phyloP scores from a whole-genome alignment of 2,329 filamentous ascomycete genomes.

The Geosmithia flava region DNA sequence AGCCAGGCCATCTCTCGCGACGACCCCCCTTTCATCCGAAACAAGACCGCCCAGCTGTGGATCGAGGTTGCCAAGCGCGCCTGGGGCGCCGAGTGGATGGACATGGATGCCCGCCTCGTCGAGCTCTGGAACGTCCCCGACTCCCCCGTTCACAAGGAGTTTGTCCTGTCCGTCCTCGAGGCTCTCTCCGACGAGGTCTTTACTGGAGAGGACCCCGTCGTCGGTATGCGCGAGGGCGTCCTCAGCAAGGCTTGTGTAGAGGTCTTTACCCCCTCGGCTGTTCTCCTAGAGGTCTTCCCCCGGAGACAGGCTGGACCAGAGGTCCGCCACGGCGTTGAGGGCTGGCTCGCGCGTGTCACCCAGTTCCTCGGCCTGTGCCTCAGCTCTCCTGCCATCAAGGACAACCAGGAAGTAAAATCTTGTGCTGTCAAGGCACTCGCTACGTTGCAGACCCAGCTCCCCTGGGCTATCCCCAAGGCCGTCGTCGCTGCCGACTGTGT shows the following conservation, averaged over 20 bases:
- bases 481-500: slow-evolving; percentile 61
- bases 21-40: slow-evolving; percentile 75
- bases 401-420: slow-evolving; percentile 52
- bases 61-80: slow-evolving; percentile 85
- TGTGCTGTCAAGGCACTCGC: slow-evolving; percentile 68
- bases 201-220: slow-evolving; percentile 76
- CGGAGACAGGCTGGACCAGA: slow-evolving; percentile 55
- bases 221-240: slow-evolving; percentile 68
- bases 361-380: slow-evolving; percentile 64
- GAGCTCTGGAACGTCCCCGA: slow-evolving; percentile 66
- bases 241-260: slow-evolving; percentile 87
- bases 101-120: slow-evolving; percentile 80
- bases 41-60: slow-evolving; percentile 92
- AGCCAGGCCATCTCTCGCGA: slow-evolving; percentile 56
- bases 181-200: slow-evolving; percentile 91
- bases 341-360: slow-evolving; percentile 74
- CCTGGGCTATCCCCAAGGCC: slow-evolving; percentile 80
- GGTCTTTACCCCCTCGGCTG: slow-evolving; percentile 71
- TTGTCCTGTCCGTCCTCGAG: slow-evolving; percentile 82
- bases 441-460: slow-evolving; percentile 65
- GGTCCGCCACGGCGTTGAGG: slow-evolving; percentile 67
- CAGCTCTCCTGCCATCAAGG: slow-evolving; percentile 43
- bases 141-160: slow-evolving; percentile 58
- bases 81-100: slow-evolving; percentile 87
- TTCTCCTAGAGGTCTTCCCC: slow-evolving; percentile 66